Base-by-base conservation (phyloP, 176 grass and related monocot genomes). In the Oryza australiensis region DNA sequence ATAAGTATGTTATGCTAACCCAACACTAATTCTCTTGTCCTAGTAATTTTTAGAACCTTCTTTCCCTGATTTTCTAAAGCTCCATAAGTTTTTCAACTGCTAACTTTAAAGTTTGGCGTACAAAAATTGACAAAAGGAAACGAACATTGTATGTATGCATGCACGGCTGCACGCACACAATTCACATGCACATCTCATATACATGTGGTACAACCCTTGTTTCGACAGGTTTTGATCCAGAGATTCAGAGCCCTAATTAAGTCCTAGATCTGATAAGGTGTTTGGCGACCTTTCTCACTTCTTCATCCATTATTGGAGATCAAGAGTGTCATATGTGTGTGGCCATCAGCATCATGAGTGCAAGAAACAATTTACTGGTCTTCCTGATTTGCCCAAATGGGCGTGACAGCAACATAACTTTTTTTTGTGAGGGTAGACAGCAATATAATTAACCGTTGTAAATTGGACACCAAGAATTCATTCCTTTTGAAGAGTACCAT, bases 351-450 rank as follows among this genome's bases (percentile, higher is more conserved):
- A 45, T 85, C 33, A 59, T 0, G 41, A 26, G 41, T 28, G 55
- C 33, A 85, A 76, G 33, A 85, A 66, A 76, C 57, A 76, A 63
- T 15, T 64, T 8, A 76, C 20, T 34, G 51, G 71, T 85, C 57
- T 64, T 85, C 66, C 55, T 76, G 71, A 64, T 64, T 51, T 65
- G 12, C 41, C 57, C 66, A 72, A 71, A 71, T 23, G 24, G 16
- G 1, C 65, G 76, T 40, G 38, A 40, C 38, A 40, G 13, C 12
- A 46, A 15, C 3, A 12, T 15, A n/a, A n/a, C n/a, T 35, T 35
- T 35, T 35, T 35, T 35, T 35, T 35, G 5, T 35, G 5, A 35
- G 34, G n/a, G n/a, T n/a, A 35, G 48, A 81, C 1, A 66, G 53
- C 64, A 57, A 76, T 33, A 42, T 65, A 33, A 22, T 35, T 35